Evolutionary conservation across 2,329 filamentous ascomycete genomes (phyloP), one percentile per base, ranked within the genome.

Genomic region (Cytospora mali): DNA sequence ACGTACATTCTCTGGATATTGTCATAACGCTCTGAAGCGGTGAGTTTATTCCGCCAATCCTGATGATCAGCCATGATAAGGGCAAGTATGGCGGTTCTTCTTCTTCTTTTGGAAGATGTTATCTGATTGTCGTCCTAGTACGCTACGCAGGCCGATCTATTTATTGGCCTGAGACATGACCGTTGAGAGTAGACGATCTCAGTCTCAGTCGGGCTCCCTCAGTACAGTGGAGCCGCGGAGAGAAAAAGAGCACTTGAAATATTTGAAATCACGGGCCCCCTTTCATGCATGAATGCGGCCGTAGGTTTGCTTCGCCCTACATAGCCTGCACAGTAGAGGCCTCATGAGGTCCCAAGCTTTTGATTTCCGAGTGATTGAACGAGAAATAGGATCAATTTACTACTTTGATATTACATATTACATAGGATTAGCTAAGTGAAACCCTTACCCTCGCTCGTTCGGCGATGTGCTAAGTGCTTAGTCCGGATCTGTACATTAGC

Each of bases 1-100:
- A 75, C 85, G 78, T 73, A 88, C 86, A 89, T 78, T 62, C 77
- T 82, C 67, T 88, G 81, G 56, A 91, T 86, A 63, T 81, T 84
- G 61, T 84, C 81, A 72, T 89, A 86, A 61, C 89, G 80, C 58
- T 87, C 83, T 14, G 83, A 79, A 39, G 86, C 86, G 11, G 82
- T 81, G 62, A 89, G 73, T 3, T 75, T 74, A 25, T 72, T 71
- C 69, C 77, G 82, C 86, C 86, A 88, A 35, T 74, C 72, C 61
- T 23, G 67, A 57, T 56, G 61, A 61, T 54, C 73, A 53, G 62
- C 63, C 68, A 69, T 72, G 5, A 46, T 55, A 31, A 13, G 28
- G 29, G 33, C 14, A 5, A 10, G 3, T 33, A 28, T 11, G 14
- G 27, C 46, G 27, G 25, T 28, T 53, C 49, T 53, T 27, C 31